phyloP scores from a whole-genome alignment of 2,329 filamentous ascomycete genomes.

The Alternaria novae-zelandiae region DNA sequence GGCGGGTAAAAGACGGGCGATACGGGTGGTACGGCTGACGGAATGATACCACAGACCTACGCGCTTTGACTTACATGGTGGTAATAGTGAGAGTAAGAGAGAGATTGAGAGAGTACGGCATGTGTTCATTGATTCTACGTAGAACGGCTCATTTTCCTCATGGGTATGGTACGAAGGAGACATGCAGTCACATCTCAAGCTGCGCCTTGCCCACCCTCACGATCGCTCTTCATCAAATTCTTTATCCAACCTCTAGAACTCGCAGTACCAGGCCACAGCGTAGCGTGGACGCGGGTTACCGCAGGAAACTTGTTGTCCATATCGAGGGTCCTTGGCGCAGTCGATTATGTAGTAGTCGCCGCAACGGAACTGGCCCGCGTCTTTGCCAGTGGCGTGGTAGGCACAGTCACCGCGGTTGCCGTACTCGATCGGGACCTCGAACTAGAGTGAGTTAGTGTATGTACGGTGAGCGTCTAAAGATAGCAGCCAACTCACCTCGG shows the following conservation, averaged over 20 bases:
- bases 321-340: not conserved
- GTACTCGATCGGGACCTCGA: not conserved
- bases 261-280: not conserved
- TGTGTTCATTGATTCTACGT: not conserved
- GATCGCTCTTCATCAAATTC: not conserved
- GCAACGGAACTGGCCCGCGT: not conserved
- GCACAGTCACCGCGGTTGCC: not conserved
- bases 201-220: not conserved
- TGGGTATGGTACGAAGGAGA: not conserved
- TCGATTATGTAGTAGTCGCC: conserved; percentile 1
- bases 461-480: not conserved
- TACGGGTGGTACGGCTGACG: too few relatives aligned
- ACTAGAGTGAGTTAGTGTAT: not conserved
- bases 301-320: not conserved
- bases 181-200: not conserved
- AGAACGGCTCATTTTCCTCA: not conserved
- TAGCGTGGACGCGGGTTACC: not conserved
- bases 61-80: not conserved
- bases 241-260: not conserved
- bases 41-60: too few relatives aligned
- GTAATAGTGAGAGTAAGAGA: not conserved
- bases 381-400: not conserved
- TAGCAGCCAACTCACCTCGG: not conserved
- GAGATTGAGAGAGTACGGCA: not conserved
- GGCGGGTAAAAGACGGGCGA: too few relatives aligned